Evolutionary conservation across 2,329 filamentous ascomycete species (phyloP).

Genomic region (Elsinoe arachidis): DNA sequence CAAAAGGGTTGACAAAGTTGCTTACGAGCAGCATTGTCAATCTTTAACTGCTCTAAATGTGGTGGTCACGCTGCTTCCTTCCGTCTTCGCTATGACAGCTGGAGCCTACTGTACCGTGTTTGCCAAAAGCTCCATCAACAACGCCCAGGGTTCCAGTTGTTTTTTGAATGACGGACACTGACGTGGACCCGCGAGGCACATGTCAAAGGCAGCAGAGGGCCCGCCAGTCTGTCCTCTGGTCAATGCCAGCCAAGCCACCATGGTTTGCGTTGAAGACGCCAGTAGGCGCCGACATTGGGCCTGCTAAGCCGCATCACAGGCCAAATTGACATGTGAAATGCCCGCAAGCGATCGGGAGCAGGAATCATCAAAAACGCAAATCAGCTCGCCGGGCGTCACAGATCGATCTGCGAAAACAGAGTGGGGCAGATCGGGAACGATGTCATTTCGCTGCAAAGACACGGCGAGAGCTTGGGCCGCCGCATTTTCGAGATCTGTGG

Average conservation of each 20-base stretch:
- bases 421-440: slow-evolving; percentile 8
- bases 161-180: slow-evolving; percentile 10
- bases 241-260: slow-evolving; percentile 1
- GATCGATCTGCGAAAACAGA: slow-evolving; percentile 7
- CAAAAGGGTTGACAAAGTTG: slow-evolving; percentile 7
- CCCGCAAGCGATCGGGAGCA: background rate
- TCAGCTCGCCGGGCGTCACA: slow-evolving; percentile 6
- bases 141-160: background rate
- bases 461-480: background rate
- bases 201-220: slow-evolving; percentile 2
- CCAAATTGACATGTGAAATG: slow-evolving; percentile 9
- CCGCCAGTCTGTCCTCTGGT: background rate
- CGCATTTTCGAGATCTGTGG: background rate
- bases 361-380: slow-evolving; percentile 9
- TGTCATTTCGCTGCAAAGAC: background rate
- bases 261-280: slow-evolving; percentile 3
- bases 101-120: background rate
- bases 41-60: background rate
- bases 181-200: background rate
- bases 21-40: slow-evolving; percentile 5
- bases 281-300: background rate
- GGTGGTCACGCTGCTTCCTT: slow-evolving; percentile 3
- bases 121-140: background rate
- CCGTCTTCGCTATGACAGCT: background rate
- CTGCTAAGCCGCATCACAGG: background rate